A percentile compares a stretch with the other conserved stretches of the same genome.
These are phyloP conservation scores for Candida dendrica DNA, from an alignment of 805 yeast genomes.

Conservation along the genomic window DNA sequence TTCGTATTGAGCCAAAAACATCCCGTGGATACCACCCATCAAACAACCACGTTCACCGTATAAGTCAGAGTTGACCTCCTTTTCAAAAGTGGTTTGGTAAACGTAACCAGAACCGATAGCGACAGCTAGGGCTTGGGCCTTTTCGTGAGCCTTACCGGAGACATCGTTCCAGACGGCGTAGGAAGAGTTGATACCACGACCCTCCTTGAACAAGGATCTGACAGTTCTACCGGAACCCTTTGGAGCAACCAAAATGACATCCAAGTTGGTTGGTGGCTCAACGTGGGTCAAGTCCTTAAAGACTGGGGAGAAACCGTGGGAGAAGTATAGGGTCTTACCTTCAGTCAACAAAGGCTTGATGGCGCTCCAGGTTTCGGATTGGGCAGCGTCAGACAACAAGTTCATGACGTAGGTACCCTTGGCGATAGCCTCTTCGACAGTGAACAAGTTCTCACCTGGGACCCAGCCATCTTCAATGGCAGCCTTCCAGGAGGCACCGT, in stretches of 20 bases:
- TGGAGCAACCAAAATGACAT: slow-evolving; percentile 98
- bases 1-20: slow-evolving; percentile 99
- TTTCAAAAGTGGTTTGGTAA: slow-evolving; percentile 98
- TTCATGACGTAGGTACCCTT: slow-evolving; percentile 96
- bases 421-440: slow-evolving; percentile 85
- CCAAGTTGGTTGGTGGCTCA: slow-evolving; percentile 90
- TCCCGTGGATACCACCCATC: slow-evolving; percentile 99
- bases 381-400: slow-evolving; percentile 98
- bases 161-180: slow-evolving; percentile 99
- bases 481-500: slow-evolving; percentile 99
- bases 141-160: slow-evolving; percentile 98
- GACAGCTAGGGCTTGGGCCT: slow-evolving; percentile 96
- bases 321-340: slow-evolving; percentile 97
- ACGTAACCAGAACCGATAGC: slow-evolving; percentile 99
- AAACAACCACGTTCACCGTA: slow-evolving; percentile 99
- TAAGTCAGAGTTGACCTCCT: slow-evolving; percentile 97
- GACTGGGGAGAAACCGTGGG: slow-evolving; percentile 99
- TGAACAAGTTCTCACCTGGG: slow-evolving; percentile 97
- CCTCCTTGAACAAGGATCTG: slow-evolving; percentile 98
- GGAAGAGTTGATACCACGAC: slow-evolving; percentile 99
- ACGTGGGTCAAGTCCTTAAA: slow-evolving; percentile 97
- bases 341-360: slow-evolving; percentile 88
- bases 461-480: slow-evolving; percentile 99
- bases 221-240: slow-evolving; percentile 99
- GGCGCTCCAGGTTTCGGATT: slow-evolving; percentile 92